These are phyloP conservation scores for Xylaria sp. DNA, from an alignment of 2,329 filamentous ascomycete species.

Conservation along the genomic window DNA sequence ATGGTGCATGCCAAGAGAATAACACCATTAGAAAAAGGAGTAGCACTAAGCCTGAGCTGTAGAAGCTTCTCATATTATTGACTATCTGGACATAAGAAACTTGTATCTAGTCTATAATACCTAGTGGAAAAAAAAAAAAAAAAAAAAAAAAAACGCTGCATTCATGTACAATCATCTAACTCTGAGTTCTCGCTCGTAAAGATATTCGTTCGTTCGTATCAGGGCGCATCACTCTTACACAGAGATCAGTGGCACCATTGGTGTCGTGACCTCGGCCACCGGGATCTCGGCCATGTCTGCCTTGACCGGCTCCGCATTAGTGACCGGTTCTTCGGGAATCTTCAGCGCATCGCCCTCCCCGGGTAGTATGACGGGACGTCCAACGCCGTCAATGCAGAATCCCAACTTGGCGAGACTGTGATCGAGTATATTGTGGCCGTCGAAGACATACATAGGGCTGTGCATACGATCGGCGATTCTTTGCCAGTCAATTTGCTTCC, in stretches of 20 bases:
- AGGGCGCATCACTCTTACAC: neutral
- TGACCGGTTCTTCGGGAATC: neutral
- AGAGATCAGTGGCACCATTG: neutral
- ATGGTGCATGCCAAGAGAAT: neutral
- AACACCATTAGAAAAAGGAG: neutral
- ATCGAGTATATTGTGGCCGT: slow-evolving; percentile 1
- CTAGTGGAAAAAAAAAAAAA: neutral
- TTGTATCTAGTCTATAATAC: neutral
- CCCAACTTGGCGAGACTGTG: neutral
- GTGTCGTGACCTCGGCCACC: neutral
- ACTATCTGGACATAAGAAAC: neutral
- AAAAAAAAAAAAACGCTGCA: neutral
- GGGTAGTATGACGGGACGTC: neutral
- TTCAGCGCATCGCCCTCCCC: neutral
- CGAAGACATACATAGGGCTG: slow-evolving; percentile 1
- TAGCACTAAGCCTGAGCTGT: neutral
- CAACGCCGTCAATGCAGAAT: neutral
- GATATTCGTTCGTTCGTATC: neutral
- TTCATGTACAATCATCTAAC: neutral
- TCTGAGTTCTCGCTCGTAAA: neutral
- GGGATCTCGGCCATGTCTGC: neutral
- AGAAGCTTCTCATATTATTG: neutral
- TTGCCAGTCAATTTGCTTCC: neutral
- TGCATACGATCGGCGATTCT: neutral
- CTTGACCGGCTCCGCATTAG: neutral